phyloP scores from a whole-genome alignment of 164 flowering plant species.

The Santalum album region DNA sequence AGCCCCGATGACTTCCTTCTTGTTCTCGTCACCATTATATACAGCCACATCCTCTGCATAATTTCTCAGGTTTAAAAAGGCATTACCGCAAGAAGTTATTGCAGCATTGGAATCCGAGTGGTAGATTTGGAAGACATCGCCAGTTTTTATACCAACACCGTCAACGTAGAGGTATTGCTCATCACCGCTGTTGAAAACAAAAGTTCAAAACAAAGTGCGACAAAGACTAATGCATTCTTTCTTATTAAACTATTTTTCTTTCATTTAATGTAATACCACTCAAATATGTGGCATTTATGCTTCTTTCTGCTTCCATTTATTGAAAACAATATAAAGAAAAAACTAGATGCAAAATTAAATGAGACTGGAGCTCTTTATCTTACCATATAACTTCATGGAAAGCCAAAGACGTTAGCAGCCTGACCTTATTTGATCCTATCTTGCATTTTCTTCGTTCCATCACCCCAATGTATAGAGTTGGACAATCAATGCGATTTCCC shows the following conservation, averaged over 20 bases:
- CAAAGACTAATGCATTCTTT: too few relatives aligned
- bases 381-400: constrained; percentile 54
- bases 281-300: too few relatives aligned
- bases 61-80: constrained; percentile 23
- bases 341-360: neutral
- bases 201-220: too few relatives aligned
- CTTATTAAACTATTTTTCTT: too few relatives aligned
- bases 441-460: constrained; percentile 44
- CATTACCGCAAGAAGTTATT: constrained; percentile 18
- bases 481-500: constrained; percentile 17
- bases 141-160: constrained; percentile 55
- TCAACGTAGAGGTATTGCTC: constrained; percentile 48
- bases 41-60: constrained; percentile 1
- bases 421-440: constrained; percentile 35
- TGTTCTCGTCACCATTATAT: constrained; percentile 9
- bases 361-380: constrained; percentile 5
- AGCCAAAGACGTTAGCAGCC: constrained; percentile 27
- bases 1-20: constrained; percentile 43
- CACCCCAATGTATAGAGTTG: constrained; percentile 54
- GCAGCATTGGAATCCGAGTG: constrained; percentile 39
- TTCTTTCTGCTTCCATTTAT: neutral
- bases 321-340: neutral
- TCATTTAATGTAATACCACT: too few relatives aligned
- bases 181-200: constrained; percentile 40
- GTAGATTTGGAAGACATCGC: constrained; percentile 60